Base-by-base conservation (phyloP, 2,329 filamentous ascomycete genomes). In the Kalmusia sp. region DNA sequence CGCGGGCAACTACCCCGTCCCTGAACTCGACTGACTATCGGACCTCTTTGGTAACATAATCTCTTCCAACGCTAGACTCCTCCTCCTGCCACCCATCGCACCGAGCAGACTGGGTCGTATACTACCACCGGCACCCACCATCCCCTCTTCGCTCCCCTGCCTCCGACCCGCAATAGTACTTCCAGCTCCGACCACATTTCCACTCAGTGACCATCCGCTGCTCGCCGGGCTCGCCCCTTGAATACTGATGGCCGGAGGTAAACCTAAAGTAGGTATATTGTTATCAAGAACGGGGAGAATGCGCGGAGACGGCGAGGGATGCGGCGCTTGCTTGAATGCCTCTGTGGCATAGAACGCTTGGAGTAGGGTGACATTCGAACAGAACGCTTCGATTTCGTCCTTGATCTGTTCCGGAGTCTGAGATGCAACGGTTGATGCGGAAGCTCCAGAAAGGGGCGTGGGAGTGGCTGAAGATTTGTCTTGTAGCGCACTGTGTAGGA, bases 311-410 rank as follows among this genome's bases (percentile, higher is more conserved):
- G 76, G 74, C 22, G 71, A 71, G 1, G 71, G 66, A 5, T 70
- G 70, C n/a, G 39, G 38, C 9, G 53, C 27, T 46, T 74, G 67
- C 38, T 56, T 64, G 38, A 69, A 66, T 1, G 68, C 70, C 27
- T 72, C 68, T n/a, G 61, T 74, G 58, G 44, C 44, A 30, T 80
- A 82, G 57, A 82, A 79, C 1, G 54, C 49, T 2, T 73, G 68
- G 12, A 83, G 67, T 1, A 70, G 67, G 8, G 64, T 58, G 22
- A 71, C 63, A 49, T 80, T 72, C 0, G 64, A 62, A 55, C 80
- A 82, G 51, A 81, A 79, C 0, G 64, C 63, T 58, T 79, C 76
- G 25, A 82, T 63, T 24, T 76, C 72, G 25, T 76, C 74, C 53
- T 77, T 75, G 47, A 82, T 72, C 34, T 73, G 68, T 49, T 81